phyloP scores from a whole-genome alignment of 371 early-diverging fungal species.

The Mortierella sp. region DNA sequence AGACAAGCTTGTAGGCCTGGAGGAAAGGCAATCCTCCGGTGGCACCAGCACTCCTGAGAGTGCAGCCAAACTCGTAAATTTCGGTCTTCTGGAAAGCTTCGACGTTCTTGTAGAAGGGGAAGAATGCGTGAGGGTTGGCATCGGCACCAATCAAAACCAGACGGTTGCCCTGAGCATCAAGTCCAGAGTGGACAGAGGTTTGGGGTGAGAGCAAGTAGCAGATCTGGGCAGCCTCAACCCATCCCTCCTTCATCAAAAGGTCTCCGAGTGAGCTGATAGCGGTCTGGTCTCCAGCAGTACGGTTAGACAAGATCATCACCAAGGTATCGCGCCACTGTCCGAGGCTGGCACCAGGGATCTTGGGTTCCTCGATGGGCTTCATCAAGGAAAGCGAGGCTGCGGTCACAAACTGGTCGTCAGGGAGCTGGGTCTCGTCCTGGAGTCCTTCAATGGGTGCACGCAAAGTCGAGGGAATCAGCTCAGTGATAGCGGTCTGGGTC shows the following conservation, averaged over 20 bases:
- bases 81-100: constrained; percentile 80
- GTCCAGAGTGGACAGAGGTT: constrained; percentile 68
- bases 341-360: constrained; percentile 58
- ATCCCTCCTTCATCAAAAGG: constrained; percentile 69
- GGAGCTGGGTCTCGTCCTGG: constrained; percentile 11
- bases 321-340: constrained; percentile 79
- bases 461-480: constrained; percentile 23
- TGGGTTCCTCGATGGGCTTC: constrained; percentile 34
- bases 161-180: constrained; percentile 69
- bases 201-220: constrained; percentile 83
- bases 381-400: constrained; percentile 29
- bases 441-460: constrained; percentile 3
- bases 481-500: constrained; percentile 64
- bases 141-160: constrained; percentile 75
- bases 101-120: constrained; percentile 60
- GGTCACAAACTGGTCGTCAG: constrained; percentile 37
- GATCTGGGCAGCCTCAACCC: constrained; percentile 84
- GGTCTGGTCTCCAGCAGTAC: constrained; percentile 80
- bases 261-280: constrained; percentile 88
- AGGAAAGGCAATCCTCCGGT: constrained; percentile 82
- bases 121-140: constrained; percentile 34
- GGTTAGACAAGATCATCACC: constrained; percentile 86
- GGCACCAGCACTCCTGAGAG: constrained; percentile 64
- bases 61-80: constrained; percentile 84
- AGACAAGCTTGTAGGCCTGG: constrained; percentile 88